Evolutionary conservation across 129 eudicot genomes (phyloP).

Genomic region (Centella asiatica): DNA sequence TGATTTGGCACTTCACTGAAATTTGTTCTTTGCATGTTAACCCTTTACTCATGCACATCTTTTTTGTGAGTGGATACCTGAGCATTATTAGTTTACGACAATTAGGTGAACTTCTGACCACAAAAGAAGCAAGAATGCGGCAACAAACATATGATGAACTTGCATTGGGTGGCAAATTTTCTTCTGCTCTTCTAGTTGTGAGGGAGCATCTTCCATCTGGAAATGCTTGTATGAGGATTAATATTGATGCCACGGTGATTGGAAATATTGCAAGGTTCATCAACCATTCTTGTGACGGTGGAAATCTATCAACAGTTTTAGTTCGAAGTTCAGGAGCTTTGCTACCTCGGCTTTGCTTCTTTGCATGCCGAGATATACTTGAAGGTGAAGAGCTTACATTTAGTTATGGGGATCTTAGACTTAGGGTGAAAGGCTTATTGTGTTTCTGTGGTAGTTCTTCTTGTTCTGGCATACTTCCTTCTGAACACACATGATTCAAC

Average conservation of each 20-base stretch:
- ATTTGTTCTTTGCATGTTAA: neutral
- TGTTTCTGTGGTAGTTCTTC: conserved; percentile 71
- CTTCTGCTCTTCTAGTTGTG: conserved; percentile 83
- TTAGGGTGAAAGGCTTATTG: conserved; percentile 33
- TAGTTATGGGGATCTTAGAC: conserved; percentile 71
- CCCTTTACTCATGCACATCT: neutral
- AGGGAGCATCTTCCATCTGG: conserved; percentile 94
- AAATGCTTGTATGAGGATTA: conserved; percentile 72
- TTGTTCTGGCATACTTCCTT: conserved; percentile 73
- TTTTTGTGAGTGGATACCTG: neutral
- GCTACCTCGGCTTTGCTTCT: conserved; percentile 81
- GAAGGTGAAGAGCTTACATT: conserved; percentile 76
- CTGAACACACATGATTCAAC: conserved; percentile 57
- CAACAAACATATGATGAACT: conserved; percentile 59
- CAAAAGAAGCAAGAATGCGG: conserved; percentile 69
- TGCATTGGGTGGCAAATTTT: conserved; percentile 26
- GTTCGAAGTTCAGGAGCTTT: conserved; percentile 74
- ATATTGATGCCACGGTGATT: conserved; percentile 73
- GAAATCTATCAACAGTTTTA: conserved; percentile 52
- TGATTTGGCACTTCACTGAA: neutral
- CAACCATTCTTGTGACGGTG: conserved; percentile 97
- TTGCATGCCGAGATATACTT: conserved; percentile 56
- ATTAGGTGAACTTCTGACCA: conserved; percentile 76
- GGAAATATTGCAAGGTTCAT: conserved; percentile 77
- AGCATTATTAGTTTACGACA: neutral